Conservation (phyloP, 2,329 filamentous ascomycete genomes). For the Calonectria naviculata region DNA sequence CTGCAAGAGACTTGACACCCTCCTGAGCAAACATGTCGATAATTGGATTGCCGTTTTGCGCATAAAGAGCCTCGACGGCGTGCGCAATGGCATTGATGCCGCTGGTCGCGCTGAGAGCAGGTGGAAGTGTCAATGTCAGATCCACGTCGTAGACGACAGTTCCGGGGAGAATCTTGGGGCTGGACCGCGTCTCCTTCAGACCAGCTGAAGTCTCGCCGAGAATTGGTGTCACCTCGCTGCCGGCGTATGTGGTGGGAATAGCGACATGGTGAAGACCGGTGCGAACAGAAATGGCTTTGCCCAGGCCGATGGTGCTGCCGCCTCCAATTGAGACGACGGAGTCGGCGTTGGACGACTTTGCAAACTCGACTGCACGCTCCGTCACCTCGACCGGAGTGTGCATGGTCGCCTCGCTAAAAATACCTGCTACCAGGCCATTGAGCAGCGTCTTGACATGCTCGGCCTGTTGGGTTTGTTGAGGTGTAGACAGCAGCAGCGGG, state of each 20-base stretch:
- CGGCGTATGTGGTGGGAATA: constrained; percentile 70
- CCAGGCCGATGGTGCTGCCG: constrained; percentile 61
- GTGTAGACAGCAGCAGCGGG: constrained; percentile 69
- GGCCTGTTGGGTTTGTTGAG: constrained; percentile 37
- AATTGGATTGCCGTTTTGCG: constrained; percentile 70
- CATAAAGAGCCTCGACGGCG: constrained; percentile 71
- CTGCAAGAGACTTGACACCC: constrained; percentile 54
- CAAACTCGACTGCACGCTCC: constrained; percentile 11
- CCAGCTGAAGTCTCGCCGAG: constrained; percentile 71
- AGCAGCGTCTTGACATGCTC: constrained; percentile 26
- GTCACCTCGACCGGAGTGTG: constrained; percentile 24
- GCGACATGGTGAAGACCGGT: constrained; percentile 62
- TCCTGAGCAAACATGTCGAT: constrained; percentile 69
- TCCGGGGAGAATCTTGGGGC: constrained; percentile 68
- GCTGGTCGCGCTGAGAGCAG: constrained; percentile 64
- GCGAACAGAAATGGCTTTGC: constrained; percentile 66
- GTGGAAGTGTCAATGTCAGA: constrained; percentile 69
- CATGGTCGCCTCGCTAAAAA: constrained; percentile 25
- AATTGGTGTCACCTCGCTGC: constrained; percentile 74
- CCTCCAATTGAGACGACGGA: constrained; percentile 44
- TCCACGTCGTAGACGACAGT: constrained; percentile 74
- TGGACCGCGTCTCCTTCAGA: constrained; percentile 66
- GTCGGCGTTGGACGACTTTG: constrained; percentile 14
- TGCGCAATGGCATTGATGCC: constrained; percentile 76
- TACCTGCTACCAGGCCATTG: constrained; percentile 15